phyloP scores from a whole-genome alignment of 306 rosid genomes.

The Dryas drummondii region DNA sequence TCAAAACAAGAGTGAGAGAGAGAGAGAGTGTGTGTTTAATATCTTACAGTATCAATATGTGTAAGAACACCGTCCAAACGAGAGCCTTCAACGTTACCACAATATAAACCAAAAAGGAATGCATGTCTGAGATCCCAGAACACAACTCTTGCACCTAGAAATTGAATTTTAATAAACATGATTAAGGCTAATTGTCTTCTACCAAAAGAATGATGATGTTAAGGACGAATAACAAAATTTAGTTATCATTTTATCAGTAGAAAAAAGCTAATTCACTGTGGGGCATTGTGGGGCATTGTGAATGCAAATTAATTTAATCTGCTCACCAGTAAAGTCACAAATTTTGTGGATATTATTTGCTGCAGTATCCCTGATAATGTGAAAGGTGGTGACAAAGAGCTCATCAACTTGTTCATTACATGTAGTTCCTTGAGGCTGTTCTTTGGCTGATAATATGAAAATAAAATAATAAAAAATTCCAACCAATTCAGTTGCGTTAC shows the following conservation, averaged over 20 bases:
- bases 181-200: background rate
- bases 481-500: background rate
- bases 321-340: conserved; percentile 48
- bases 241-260: background rate
- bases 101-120: conserved; percentile 42
- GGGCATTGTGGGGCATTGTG: background rate
- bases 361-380: conserved; percentile 40
- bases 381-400: conserved; percentile 49
- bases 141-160: conserved; percentile 51
- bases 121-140: conserved; percentile 53
- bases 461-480: background rate
- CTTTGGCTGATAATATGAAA: conserved; percentile 31
- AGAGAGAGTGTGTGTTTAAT: conserved; percentile 7
- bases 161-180: background rate
- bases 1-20: background rate
- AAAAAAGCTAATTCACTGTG: background rate
- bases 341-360: conserved; percentile 39
- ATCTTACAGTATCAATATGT: conserved; percentile 46
- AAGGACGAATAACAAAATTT: background rate
- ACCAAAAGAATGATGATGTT: background rate
- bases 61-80: conserved; percentile 47
- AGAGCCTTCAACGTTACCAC: conserved; percentile 46
- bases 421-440: conserved; percentile 26
- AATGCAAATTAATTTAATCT: background rate
- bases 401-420: conserved; percentile 46